These are phyloP conservation scores for Moniliella sp. DNA, from an alignment of 1,284 basidiomycete genomes.

Conservation along the genomic window DNA sequence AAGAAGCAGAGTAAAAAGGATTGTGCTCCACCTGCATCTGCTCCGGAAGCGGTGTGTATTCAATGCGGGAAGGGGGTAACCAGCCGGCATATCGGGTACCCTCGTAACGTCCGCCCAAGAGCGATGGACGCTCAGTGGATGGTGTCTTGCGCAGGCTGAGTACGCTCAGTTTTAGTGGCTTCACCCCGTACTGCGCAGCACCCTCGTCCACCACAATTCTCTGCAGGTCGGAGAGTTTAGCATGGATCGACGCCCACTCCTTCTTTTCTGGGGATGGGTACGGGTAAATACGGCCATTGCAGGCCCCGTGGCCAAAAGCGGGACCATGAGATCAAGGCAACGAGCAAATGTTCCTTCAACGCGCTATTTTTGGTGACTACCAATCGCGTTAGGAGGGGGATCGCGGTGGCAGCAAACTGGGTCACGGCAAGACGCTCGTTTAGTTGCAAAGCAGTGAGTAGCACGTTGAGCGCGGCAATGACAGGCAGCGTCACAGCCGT, in stretches of 20 bases:
- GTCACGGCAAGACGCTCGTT: slow-evolving; percentile 7
- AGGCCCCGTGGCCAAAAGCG: neutral
- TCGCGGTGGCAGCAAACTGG: slow-evolving; percentile 4
- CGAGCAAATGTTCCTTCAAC: slow-evolving; percentile 12
- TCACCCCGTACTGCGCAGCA: no score
- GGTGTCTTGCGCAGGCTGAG: no score
- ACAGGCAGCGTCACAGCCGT: slow-evolving; percentile 5
- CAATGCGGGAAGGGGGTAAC: no score
- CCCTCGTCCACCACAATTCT: neutral
- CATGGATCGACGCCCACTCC: neutral
- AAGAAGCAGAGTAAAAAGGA: no score
- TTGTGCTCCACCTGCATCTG: no score
- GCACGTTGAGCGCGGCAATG: slow-evolving; percentile 8
- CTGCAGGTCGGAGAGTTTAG: neutral
- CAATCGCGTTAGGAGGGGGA: slow-evolving; percentile 3
- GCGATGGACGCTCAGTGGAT: no score
- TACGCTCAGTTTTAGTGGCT: no score
- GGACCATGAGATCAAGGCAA: neutral
- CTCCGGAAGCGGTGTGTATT: no score
- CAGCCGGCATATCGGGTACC: no score
- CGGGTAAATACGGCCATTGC: no score
- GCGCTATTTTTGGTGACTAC: slow-evolving; percentile 10
- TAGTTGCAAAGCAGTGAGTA: slow-evolving; percentile 12
- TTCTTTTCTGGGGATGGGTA: neutral
- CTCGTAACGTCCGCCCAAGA: no score